Conservation (phyloP, 352 stramenopile genomes). For the Discostella stelligera region DNA sequence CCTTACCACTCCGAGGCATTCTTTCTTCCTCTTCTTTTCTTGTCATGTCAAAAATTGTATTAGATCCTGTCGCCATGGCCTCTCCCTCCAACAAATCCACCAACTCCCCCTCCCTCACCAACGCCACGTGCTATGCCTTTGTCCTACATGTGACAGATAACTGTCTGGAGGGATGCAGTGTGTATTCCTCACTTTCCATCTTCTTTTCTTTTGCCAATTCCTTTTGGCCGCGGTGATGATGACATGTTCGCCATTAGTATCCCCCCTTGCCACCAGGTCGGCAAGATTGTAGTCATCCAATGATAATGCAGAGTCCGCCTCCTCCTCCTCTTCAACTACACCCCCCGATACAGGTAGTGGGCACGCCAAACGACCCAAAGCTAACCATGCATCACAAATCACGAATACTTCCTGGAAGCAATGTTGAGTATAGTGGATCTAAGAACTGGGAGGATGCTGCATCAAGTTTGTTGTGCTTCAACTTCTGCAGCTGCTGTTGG, state of each 20-base stretch:
- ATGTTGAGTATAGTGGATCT: conserved; percentile 38
- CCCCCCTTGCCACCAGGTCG: not conserved
- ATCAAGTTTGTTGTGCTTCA: no score
- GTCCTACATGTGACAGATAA: conserved; percentile 35
- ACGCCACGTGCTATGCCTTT: conserved; percentile 6
- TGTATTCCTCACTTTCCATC: conserved; percentile 31
- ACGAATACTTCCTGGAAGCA: conserved; percentile 57
- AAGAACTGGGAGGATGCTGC: not conserved
- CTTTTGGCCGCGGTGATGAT: conserved; percentile 29
- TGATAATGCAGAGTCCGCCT: not conserved
- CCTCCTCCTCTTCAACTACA: conserved; percentile 19
- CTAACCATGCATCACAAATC: conserved; percentile 66
- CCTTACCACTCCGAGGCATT: no score
- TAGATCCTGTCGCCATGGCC: conserved; percentile 2
- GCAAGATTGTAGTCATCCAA: conserved; percentile 1
- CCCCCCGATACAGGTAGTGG: conserved; percentile 17
- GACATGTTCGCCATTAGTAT: not conserved
- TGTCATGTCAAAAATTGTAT: no score
- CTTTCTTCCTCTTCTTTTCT: no score
- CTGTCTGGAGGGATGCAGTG: conserved; percentile 23
- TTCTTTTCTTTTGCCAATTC: conserved; percentile 25
- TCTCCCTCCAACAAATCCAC: conserved; percentile 28
- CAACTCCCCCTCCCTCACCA: conserved; percentile 37
- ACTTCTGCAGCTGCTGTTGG: conserved; percentile 1
- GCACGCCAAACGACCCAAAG: conserved; percentile 40